A percentile compares a stretch with the other conserved stretches of the same genome.
Conservation (phyloP, 441 rosid genomes). For the Pelargonium cotyledonis region DNA sequence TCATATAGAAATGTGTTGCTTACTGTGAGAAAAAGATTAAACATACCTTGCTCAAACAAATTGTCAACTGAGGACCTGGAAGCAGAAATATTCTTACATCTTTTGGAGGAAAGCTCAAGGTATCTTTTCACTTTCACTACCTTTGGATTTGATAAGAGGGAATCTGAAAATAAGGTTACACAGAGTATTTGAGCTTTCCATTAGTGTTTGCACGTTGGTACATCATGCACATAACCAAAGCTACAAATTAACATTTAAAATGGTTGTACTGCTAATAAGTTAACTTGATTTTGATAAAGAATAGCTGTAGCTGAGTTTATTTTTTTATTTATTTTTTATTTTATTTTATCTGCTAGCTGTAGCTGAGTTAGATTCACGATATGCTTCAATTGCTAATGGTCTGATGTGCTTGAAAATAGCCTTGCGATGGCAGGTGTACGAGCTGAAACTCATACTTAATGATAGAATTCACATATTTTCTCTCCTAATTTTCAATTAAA, state of each 20-base stretch:
- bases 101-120: slow-evolving; percentile 61
- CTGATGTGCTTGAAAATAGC: not conserved
- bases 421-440: not conserved
- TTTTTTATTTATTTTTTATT: no score
- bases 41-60: slow-evolving; percentile 66
- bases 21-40: slow-evolving; percentile 58
- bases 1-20: slow-evolving; percentile 75
- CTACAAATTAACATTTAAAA: not conserved
- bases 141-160: not conserved
- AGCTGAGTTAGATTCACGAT: not conserved
- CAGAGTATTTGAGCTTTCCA: not conserved
- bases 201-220: not conserved
- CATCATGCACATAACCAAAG: not conserved
- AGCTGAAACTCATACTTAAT: not conserved
- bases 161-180: no score
- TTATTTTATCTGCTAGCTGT: not conserved
- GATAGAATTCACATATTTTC: no score
- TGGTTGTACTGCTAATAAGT: not conserved
- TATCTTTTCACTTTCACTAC: slow-evolving; percentile 19
- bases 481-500: no score
- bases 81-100: slow-evolving; percentile 81
- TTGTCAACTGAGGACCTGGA: slow-evolving; percentile 76
- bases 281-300: not conserved
- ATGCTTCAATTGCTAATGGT: not conserved
- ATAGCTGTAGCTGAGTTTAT: not conserved